Evolutionary conservation across 768 basidiomycete species (phyloP).

Genomic region (Rhodotorula sphaerocarpa): DNA sequence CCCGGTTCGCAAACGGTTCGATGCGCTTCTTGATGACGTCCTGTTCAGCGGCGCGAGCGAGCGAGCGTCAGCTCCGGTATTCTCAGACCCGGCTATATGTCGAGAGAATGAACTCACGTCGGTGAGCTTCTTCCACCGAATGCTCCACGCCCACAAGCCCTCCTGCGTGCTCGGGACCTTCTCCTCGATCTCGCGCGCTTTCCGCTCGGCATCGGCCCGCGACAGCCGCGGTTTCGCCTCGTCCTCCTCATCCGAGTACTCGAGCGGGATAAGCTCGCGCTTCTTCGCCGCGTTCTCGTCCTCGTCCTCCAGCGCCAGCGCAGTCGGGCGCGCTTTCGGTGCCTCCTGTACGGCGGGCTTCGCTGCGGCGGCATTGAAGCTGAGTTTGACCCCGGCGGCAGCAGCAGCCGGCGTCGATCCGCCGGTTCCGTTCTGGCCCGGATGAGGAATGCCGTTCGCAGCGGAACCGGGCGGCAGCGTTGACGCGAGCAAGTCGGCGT

Average conservation of each 20-base stretch:
- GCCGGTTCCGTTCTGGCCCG: neutral
- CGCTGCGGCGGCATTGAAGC: slow-evolving; percentile 9
- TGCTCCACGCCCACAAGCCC: slow-evolving; percentile 33
- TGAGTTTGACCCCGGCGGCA: slow-evolving; percentile 33
- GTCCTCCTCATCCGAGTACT: slow-evolving; percentile 39
- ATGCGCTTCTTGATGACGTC: slow-evolving; percentile 33
- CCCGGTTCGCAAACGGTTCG: slow-evolving; percentile 32
- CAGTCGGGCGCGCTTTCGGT: slow-evolving; percentile 17
- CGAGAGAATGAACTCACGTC: slow-evolving; percentile 23
- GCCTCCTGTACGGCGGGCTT: slow-evolving; percentile 7
- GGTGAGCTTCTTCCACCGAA: slow-evolving; percentile 34
- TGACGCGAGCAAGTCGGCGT: slow-evolving; percentile 35
- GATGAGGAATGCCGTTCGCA: neutral
- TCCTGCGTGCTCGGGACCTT: slow-evolving; percentile 34
- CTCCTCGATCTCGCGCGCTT: slow-evolving; percentile 30
- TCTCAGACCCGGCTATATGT: neutral
- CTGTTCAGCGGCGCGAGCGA: slow-evolving; percentile 27
- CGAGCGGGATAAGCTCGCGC: slow-evolving; percentile 38
- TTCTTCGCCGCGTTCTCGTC: slow-evolving; percentile 33
- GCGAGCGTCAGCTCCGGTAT: no score
- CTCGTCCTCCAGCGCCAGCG: slow-evolving; percentile 35
- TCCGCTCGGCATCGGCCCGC: slow-evolving; percentile 23
- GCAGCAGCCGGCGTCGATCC: neutral
- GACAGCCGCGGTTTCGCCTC: slow-evolving; percentile 23
- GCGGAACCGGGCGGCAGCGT: neutral